Conservation (phyloP, 345 rosid genomes). For the Gossypium stocksii region DNA sequence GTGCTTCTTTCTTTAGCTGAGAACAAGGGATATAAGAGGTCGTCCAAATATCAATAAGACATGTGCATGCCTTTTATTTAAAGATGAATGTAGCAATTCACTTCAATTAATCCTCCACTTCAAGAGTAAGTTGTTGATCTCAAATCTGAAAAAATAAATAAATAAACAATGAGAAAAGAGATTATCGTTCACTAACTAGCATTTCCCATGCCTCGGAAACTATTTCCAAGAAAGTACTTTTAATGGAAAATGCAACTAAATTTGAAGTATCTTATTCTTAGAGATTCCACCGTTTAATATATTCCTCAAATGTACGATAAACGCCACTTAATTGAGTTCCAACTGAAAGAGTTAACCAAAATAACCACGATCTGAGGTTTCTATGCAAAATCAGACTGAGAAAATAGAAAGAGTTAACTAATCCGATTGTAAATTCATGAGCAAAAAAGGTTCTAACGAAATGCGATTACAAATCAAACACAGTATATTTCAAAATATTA, state of each 20-base stretch:
- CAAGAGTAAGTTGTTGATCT: not conserved
- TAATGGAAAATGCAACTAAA: not conserved
- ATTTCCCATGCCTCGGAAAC: not conserved
- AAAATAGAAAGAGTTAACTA: not conserved
- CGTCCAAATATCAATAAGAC: conserved; percentile 20
- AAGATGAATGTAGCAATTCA: not conserved
- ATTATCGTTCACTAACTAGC: not conserved
- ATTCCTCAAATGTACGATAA: not conserved
- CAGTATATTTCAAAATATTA: not conserved
- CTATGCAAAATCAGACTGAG: not conserved
- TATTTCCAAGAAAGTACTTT: not conserved
- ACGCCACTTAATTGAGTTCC: not conserved
- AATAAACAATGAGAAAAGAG: not conserved
- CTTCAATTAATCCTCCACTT: not conserved
- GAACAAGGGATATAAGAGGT: conserved; percentile 9
- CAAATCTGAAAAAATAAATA: not conserved
- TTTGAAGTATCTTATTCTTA: not conserved
- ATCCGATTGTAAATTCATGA: not conserved
- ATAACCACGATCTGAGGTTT: not conserved
- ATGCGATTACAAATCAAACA: not conserved
- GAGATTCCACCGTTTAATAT: not conserved
- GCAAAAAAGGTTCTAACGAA: not conserved
- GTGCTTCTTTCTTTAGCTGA: conserved; percentile 17
- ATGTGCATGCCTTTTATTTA: conserved; percentile 20
- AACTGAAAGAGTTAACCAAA: not conserved